Conservation (phyloP, 1,284 basidiomycete genomes). For the Erythrobasidium hasegawianum region DNA sequence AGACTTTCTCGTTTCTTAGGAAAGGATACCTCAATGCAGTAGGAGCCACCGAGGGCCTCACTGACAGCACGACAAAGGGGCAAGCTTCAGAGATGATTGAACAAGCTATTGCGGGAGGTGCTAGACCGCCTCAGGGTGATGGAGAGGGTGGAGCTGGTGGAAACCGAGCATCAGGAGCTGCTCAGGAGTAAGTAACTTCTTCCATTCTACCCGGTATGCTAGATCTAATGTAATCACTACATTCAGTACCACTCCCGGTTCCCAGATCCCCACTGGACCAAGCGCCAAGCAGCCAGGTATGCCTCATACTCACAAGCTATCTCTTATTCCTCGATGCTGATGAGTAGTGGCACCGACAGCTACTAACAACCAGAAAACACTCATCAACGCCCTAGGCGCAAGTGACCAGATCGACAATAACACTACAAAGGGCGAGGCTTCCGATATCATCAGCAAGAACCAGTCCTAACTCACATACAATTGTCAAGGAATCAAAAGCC, state of each 20-base stretch:
- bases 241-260: slow-evolving; percentile 3
- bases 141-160: not conserved
- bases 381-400: slow-evolving; percentile 3
- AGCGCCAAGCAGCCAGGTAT: slow-evolving; percentile 8
- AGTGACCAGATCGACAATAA: not conserved
- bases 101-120: not conserved
- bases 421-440: slow-evolving; percentile 13
- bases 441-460: not conserved
- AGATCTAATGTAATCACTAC: too few species aligned
- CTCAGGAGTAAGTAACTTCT: slow-evolving; percentile 6
- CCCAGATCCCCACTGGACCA: slow-evolving; percentile 10
- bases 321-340: too few species aligned
- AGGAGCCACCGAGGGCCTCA: slow-evolving; percentile 2
- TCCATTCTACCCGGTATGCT: too few species aligned
- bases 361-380: slow-evolving; percentile 23
- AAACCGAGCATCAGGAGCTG: not conserved
- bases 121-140: not conserved
- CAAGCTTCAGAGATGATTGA: slow-evolving; percentile 4
- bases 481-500: too few species aligned
- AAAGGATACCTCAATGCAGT: slow-evolving; percentile 3
- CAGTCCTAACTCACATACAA: not conserved
- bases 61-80: slow-evolving; percentile 3
- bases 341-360: not conserved
- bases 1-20: not conserved
- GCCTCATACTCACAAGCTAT: too few species aligned